Evolutionary conservation across 805 yeast genomes (phyloP), one percentile per base, ranked within the genome.

Genomic region (Candida parachauliodes): DNA sequence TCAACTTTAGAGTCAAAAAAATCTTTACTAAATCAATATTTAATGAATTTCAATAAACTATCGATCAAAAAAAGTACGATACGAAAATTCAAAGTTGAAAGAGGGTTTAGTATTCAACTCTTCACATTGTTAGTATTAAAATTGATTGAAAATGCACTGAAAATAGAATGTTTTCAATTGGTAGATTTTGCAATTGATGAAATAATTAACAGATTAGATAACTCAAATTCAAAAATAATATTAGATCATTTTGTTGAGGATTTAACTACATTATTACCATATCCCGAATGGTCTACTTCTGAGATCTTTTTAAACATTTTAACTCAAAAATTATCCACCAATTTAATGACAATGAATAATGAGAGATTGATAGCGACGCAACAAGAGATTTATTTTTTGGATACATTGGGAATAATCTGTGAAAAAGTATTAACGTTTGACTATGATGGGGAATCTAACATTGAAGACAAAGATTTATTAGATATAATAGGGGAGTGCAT

Each of bases 231-330:
- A 46, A 11, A 68, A 62, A 38, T 64, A 56, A 24, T 51, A 68
- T 2, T 83, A 26, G 88, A 81, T 23, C 48, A 70, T 14, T 60
- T 81, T 20, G 46, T 81, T 1, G 74, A 72, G 29, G 95, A 86
- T 48, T 56, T 84, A 15, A 40, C 77, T 6, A 43, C 51, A 0
- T 54, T 83, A 37, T 48, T 83, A 8, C 54, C 61, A 2, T 55
- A 55, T 7, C 85, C 88, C 0, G 81, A 77, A 38, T 86, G 82
- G 77, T 68, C 87, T 0, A 76, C 76, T 0, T 68, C 81, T 1
- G 84, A 77, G 42, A 46, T 64, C 0, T 46, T 83, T 11, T 54
- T 83, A 5, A 52, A 50, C 6, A 62, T 77, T 1, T 38, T 81
- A 2, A 58, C 72, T 49, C 68, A 61, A 27, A 59, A 69, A 5